A percentile compares a stretch with the other conserved stretches of the same genome.
Conservation (phyloP, 2,329 filamentous ascomycete genomes). For the Aspergillus sp. region DNA sequence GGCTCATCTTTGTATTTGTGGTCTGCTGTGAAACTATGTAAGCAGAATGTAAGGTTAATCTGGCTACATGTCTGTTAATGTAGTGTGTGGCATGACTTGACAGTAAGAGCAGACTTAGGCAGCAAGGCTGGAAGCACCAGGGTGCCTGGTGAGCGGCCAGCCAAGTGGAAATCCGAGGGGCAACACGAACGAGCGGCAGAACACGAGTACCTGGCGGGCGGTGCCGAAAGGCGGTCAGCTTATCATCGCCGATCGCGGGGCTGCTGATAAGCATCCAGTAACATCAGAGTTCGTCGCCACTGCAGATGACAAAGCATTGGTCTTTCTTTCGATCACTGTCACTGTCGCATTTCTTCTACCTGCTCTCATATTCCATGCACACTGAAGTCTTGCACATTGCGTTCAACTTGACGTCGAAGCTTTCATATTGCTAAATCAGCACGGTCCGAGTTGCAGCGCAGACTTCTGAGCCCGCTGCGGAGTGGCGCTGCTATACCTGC, state of each 20-base stretch:
- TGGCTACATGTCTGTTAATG: background rate
- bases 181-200: conserved; percentile 9
- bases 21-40: background rate
- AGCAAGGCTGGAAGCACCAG: background rate
- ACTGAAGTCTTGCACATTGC: background rate
- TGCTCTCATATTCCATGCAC: background rate
- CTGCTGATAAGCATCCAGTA: conserved; percentile 1
- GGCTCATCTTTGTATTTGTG: background rate
- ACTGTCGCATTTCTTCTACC: conserved; percentile 12
- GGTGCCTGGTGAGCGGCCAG: background rate
- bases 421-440: background rate
- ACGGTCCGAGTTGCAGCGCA: background rate
- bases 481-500: conserved; percentile 11
- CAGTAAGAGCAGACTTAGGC: background rate
- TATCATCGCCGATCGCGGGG: conserved; percentile 31
- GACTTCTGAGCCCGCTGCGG: background rate
- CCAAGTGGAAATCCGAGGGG: background rate
- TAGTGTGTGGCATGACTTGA: background rate
- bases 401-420: background rate
- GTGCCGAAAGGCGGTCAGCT: conserved; percentile 27
- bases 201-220: background rate
- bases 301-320: conserved; percentile 35
- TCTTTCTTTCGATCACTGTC: conserved; percentile 20
- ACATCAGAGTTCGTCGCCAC: conserved; percentile 28
- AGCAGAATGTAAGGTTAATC: background rate